A percentile compares a stretch with the other conserved stretches of the same genome.
Evolutionary conservation across 2,329 filamentous ascomycete genomes (phyloP).

Genomic region (Pseudocercospora ulei): DNA sequence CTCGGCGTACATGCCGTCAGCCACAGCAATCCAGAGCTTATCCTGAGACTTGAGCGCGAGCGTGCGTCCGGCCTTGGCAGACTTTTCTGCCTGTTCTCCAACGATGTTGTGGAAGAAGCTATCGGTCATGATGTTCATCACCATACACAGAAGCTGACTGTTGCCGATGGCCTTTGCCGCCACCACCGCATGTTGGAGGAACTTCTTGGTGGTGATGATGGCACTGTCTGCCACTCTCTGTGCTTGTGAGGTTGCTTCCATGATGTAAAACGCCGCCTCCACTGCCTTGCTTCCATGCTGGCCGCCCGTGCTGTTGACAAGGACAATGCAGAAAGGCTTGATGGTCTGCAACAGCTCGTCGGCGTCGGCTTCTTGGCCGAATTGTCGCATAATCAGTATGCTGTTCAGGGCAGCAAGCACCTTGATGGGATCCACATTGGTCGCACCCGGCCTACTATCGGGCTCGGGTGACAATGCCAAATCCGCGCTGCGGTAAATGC

Average conservation of each 20-base stretch:
- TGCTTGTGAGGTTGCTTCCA: conserved; percentile 51
- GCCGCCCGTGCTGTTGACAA: conserved; percentile 56
- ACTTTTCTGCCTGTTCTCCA: conserved; percentile 50
- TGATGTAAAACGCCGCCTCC: conserved; percentile 64
- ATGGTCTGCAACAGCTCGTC: conserved; percentile 55
- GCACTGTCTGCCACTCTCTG: conserved; percentile 45
- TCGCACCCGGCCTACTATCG: conserved; percentile 22
- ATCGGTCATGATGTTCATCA: conserved; percentile 74
- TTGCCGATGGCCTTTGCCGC: conserved; percentile 62
- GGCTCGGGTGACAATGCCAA: conserved; percentile 44
- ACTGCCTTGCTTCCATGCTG: conserved; percentile 66
- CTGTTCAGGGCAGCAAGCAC: conserved; percentile 44
- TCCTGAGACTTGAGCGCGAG: conserved; percentile 46
- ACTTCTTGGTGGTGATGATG: conserved; percentile 67
- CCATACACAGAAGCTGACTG: conserved; percentile 69
- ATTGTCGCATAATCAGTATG: conserved; percentile 40
- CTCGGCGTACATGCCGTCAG: conserved; percentile 66
- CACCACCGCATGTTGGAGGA: conserved; percentile 62
- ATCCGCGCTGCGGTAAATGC: conserved; percentile 54
- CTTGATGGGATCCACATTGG: conserved; percentile 36
- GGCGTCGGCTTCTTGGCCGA: conserved; percentile 42
- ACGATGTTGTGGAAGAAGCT: conserved; percentile 74
- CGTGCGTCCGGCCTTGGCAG: conserved; percentile 43
- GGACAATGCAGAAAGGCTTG: conserved; percentile 56
- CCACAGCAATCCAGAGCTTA: conserved; percentile 49